Evolutionary conservation across 768 basidiomycete genomes (phyloP), one percentile per base, ranked within the genome.

Genomic region (Leccinum variicolor): DNA sequence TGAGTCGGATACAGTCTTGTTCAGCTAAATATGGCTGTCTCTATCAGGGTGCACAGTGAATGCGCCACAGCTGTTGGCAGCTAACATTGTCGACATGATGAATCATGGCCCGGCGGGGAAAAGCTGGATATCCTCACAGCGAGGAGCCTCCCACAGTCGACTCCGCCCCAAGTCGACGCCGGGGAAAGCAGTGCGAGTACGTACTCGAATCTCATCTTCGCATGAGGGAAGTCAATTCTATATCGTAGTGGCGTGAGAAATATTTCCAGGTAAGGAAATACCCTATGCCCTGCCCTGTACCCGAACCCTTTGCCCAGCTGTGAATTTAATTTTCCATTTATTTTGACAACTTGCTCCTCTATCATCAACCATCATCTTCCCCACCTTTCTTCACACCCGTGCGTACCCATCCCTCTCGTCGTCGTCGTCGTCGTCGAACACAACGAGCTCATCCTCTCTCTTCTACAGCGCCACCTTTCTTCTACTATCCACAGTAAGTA

Each of bases 241-340:
- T 59, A 6, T 34, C 19, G 19, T 2, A 54, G 70, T 68, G 72
- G 68, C 71, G 73, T 71, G 71, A 50, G 52, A 67, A 50, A 28
- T 6, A 0, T 0, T 0, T 1, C 52, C 56, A 49, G 5, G 17
- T 50, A 63, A 60, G 67, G 71, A 21, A 60, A 72, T 72, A 62
- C 71, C 71, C 71, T 73, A 11, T 21, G 60, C 70, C 73, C 65
- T 69, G 64, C 76, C 77, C 77, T 78, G 63, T 74, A 64, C 77
- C 76, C 77, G 74, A 85, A 85, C 85, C 85, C 85, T 87, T 77
- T 86, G 84, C 85, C 85, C 85, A 81, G 74, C 74, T 76, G 79
- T 75, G 80, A 81, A 85, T 84, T 86, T 84, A 82, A 79, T 80
- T 77, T 77, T 76, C 74, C 74, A 74, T 76, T 77, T 78, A 78